Evolutionary conservation across 106 monocot species (phyloP), one percentile per base, ranked within the genome.

Genomic region (Dioscorea alata): DNA sequence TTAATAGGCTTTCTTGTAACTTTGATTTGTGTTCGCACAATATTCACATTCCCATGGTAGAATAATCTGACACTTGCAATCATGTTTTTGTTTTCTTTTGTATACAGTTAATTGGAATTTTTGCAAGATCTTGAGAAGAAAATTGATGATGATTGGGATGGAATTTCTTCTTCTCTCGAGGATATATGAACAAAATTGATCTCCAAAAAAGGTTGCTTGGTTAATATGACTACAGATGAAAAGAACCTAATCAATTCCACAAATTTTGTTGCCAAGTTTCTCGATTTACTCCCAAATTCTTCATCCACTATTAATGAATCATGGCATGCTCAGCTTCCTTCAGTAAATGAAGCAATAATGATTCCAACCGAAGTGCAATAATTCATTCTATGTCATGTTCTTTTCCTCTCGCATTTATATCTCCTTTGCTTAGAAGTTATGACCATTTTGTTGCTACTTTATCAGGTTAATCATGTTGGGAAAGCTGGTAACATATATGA

Each of bases 401-500:
- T 22, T 9, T 63, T 22, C 28, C 32, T 51, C 13, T 13, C n/a
- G 5, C 69, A 35, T 56, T 2, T 13, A 9, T 69, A n/a, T 18
- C 6, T 66, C 49, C 12, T 25, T 59, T 19, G 0, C 33, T 57
- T 53, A 21, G 1, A 4, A 12, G 12, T 61, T 49, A 15, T 61
- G 49, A 20, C 59, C 33, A 51, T 10, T 65, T 32, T 70, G 18
- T 12, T 67, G 51, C 68, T 50, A 49, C 48, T 13, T 75, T 70
- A 57, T 61, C 77, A 99, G 97, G 97, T 99, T 42, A 99, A 99
- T 70, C 92, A 99, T 83, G 92, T 99, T 67, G 97, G 97, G 22
- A 99, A 99, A 71, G 92, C 97, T 74, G 90, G 76, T 65, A 93
- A 93, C 42, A 65, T 99, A 21, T 92, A 87, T 81, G 82, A 93